These are phyloP conservation scores for Calonectria montana DNA, from an alignment of 2,329 filamentous ascomycete genomes.

Conservation along the genomic window DNA sequence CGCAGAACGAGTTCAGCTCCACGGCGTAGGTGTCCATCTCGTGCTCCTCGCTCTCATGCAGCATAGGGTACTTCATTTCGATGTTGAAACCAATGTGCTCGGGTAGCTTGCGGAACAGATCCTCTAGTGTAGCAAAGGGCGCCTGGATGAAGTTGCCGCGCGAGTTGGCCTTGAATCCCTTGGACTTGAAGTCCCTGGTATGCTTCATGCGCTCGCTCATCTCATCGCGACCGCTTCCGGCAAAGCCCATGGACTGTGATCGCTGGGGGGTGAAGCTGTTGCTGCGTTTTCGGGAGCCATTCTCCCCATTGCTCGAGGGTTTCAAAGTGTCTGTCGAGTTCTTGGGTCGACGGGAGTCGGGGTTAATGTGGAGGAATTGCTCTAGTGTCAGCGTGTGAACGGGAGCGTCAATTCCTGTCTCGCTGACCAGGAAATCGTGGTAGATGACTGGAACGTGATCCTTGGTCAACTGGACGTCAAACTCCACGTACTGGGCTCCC, in stretches of 20 bases:
- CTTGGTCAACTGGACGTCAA: constrained; percentile 98
- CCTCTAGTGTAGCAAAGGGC: constrained; percentile 93
- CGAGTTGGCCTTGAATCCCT: constrained; percentile 96
- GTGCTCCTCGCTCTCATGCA: constrained; percentile 93
- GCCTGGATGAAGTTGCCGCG: constrained; percentile 95
- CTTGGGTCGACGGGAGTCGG: constrained; percentile 53
- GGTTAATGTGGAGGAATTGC: constrained; percentile 91
- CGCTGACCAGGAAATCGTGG: constrained; percentile 97
- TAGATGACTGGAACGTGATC: constrained; percentile 98
- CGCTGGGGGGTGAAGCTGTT: constrained; percentile 58
- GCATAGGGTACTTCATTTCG: constrained; percentile 99
- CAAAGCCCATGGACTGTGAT: constrained; percentile 67
- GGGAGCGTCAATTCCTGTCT: constrained; percentile 96
- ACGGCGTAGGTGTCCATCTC: constrained; percentile 98
- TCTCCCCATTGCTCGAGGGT: constrained; percentile 47
- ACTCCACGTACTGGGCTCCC: constrained; percentile 80
- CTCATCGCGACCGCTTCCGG: constrained; percentile 51
- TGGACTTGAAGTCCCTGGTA: constrained; percentile 92
- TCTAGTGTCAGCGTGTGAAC: constrained; percentile 95
- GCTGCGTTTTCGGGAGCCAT: constrained; percentile 45
- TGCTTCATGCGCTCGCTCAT: constrained; percentile 93
- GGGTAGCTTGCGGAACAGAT: constrained; percentile 88
- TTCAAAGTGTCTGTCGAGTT: constrained; percentile 23
- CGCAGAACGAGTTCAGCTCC: constrained; percentile 95
- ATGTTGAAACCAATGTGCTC: constrained; percentile 94